A percentile compares a stretch with the other conserved stretches of the same genome.
Conservation (phyloP, 2,329 filamentous ascomycete species). For the Aschersonia sp. region DNA sequence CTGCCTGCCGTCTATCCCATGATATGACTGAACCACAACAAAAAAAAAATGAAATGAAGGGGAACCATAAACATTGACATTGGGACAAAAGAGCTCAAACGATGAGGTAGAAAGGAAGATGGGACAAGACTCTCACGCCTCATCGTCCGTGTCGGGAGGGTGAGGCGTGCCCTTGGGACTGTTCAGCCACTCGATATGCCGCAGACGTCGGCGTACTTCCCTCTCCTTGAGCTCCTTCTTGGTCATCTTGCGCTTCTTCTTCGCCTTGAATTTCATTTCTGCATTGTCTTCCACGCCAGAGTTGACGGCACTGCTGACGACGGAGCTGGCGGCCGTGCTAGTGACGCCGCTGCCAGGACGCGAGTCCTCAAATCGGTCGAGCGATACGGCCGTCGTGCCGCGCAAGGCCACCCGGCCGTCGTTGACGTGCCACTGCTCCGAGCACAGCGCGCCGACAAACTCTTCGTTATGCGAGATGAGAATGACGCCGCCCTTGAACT, state of each 20-base stretch:
- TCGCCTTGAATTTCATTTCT: constrained; percentile 74
- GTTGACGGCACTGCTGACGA: constrained; percentile 42
- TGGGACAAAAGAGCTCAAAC: too few species aligned
- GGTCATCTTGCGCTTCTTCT: constrained; percentile 98
- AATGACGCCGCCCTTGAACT: constrained; percentile 95
- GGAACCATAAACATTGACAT: too few species aligned
- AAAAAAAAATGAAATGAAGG: too few species aligned
- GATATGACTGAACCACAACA: too few species aligned
- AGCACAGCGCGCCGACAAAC: constrained; percentile 89
- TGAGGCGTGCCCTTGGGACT: constrained; percentile 73
- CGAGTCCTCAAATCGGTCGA: constrained; percentile 79
- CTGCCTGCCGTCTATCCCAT: too few species aligned
- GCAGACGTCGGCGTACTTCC: constrained; percentile 70
- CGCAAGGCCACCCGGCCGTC: constrained; percentile 79
- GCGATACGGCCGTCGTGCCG: constrained; percentile 55
- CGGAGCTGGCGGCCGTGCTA: constrained; percentile 42
- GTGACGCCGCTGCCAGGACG: constrained; percentile 43
- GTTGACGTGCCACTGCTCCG: constrained; percentile 89
- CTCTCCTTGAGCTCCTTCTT: constrained; percentile 91
- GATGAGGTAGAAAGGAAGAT: background rate
- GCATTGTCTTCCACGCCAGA: constrained; percentile 56
- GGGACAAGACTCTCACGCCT: constrained; percentile 21
- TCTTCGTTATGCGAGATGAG: constrained; percentile 99
- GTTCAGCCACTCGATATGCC: constrained; percentile 77
- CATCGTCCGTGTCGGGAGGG: constrained; percentile 64